These are phyloP conservation scores for Diplodia intermedia DNA, from an alignment of 2,329 filamentous ascomycete genomes.

Conservation along the genomic window DNA sequence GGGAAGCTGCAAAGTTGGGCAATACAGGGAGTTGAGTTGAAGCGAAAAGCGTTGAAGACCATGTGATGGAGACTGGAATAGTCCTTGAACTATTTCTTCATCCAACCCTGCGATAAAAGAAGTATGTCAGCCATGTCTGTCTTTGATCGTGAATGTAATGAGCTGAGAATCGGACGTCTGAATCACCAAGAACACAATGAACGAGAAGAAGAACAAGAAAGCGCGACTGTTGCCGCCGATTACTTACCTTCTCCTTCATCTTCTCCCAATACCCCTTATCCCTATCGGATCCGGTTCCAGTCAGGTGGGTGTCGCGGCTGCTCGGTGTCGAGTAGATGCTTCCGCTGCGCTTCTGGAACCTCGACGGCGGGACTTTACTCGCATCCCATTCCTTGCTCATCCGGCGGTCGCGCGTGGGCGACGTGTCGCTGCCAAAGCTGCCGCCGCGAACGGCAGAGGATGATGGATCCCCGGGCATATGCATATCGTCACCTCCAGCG, in stretches of 20 bases:
- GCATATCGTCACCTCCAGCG: slow-evolving; percentile 38
- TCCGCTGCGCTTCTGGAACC: slow-evolving; percentile 73
- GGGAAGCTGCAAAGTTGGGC: background rate
- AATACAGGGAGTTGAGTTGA: background rate
- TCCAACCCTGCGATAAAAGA: slow-evolving; percentile 14
- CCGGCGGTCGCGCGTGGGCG: slow-evolving; percentile 42
- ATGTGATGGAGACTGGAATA: background rate
- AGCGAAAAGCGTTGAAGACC: background rate
- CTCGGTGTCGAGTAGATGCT: slow-evolving; percentile 71
- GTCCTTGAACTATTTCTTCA: slow-evolving; percentile 21
- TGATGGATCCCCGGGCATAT: slow-evolving; percentile 26
- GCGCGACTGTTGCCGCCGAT: background rate
- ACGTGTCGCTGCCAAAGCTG: background rate
- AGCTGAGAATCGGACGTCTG: background rate
- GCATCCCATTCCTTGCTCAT: slow-evolving; percentile 61
- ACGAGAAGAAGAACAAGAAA: background rate
- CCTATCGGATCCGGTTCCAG: slow-evolving; percentile 50
- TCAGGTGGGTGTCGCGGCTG: slow-evolving; percentile 70
- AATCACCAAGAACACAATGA: background rate
- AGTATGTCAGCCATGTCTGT: background rate
- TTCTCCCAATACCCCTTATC: slow-evolving; percentile 65
- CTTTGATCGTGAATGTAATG: background rate
- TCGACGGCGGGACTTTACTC: slow-evolving; percentile 69
- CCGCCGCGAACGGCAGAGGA: background rate
- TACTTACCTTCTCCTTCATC: slow-evolving; percentile 51